Conservation (phyloP, 2,329 filamentous ascomycete species). For the Beauveria varroae region DNA sequence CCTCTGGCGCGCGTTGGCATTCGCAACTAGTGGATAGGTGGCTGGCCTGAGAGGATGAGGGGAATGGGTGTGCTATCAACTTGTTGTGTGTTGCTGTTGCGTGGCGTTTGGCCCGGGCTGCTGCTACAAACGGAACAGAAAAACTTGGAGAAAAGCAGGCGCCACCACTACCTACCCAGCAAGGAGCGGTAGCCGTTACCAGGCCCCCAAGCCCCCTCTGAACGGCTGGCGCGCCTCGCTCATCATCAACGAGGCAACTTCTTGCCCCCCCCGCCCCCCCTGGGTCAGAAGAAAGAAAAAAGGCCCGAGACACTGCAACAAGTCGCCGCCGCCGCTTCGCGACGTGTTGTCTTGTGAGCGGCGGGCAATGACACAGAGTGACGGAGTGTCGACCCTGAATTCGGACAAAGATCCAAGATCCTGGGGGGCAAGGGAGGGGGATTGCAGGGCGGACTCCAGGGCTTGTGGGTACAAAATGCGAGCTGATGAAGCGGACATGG, state of each 20-base stretch:
- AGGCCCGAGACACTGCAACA: neutral
- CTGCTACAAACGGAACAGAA: neutral
- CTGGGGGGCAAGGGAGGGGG: neutral
- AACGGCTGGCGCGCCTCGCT: neutral
- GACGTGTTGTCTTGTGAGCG: too few relatives aligned
- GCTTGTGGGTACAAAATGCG: neutral
- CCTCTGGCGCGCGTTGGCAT: neutral
- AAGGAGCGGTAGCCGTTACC: neutral
- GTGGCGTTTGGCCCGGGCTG: neutral
- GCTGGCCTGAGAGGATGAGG: neutral
- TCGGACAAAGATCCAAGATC: constrained; percentile 5
- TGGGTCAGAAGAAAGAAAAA: neutral
- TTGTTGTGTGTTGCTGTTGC: neutral
- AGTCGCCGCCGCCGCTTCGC: neutral
- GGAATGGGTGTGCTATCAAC: neutral
- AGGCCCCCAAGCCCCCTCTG: neutral
- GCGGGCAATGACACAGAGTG: too few relatives aligned
- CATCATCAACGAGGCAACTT: neutral
- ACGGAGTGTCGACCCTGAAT: neutral
- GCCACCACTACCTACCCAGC: constrained; percentile 1
- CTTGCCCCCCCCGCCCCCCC: neutral
- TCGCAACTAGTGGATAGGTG: neutral
- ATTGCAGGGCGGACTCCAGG: neutral
- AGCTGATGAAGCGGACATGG: constrained; percentile 2
- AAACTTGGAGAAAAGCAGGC: neutral